phyloP scores from a whole-genome alignment of 768 basidiomycete species.

The Pholiota microspora region DNA sequence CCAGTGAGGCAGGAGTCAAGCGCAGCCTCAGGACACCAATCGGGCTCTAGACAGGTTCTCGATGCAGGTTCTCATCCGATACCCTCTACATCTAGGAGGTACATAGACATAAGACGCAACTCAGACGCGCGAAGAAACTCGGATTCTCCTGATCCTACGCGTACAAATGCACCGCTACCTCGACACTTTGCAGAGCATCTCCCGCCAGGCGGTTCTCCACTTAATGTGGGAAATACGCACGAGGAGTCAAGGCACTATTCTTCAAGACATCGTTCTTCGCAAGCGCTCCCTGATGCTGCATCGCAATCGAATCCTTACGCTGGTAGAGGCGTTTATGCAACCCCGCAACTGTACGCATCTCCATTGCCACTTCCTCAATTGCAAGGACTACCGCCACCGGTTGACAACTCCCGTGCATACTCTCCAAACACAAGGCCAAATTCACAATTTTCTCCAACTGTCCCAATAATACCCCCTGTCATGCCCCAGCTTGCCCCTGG shows the following conservation, averaged over 20 bases:
- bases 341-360: background rate
- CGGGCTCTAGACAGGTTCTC: background rate
- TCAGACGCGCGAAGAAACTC: background rate
- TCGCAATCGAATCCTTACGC: background rate
- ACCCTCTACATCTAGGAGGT: too few relatives aligned
- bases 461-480: too few relatives aligned
- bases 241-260: background rate
- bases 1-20: background rate
- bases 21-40: too few relatives aligned
- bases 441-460: background rate
- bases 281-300: background rate
- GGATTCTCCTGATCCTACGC: background rate
- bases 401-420: background rate
- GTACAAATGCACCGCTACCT: background rate
- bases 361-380: background rate
- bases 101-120: background rate
- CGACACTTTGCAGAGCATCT: background rate
- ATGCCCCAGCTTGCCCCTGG: too few relatives aligned
- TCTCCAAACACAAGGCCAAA: background rate
- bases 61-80: too few relatives aligned
- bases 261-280: background rate
- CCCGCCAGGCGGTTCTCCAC: background rate
- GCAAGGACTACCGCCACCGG: background rate
- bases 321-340: background rate
- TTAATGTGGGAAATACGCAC: background rate